phyloP scores from a whole-genome alignment of 495 filamentous ascomycete species.

The Parathielavia appendiculata region DNA sequence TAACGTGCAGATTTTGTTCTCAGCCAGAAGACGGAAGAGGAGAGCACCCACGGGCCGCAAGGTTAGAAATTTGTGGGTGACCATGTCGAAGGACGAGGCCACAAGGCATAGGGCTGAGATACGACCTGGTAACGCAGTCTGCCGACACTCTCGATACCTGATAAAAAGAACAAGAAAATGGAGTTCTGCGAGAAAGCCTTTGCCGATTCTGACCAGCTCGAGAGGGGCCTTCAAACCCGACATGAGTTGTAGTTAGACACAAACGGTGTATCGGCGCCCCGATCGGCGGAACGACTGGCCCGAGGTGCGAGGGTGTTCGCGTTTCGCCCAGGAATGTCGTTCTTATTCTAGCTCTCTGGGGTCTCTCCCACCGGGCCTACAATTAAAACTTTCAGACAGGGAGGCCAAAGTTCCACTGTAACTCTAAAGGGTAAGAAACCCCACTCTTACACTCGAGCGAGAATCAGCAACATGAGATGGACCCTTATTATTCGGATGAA shows the following conservation, averaged over 20 bases:
- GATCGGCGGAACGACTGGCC: constrained; percentile 15
- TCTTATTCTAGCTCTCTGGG: not conserved
- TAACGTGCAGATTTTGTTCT: too few species aligned
- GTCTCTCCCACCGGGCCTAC: not conserved
- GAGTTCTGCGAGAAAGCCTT: too few species aligned
- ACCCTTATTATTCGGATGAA: too few species aligned
- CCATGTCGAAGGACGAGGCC: too few species aligned
- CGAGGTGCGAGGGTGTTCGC: constrained; percentile 5
- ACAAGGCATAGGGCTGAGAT: too few species aligned
- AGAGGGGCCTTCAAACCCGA: not conserved
- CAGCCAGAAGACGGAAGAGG: too few species aligned
- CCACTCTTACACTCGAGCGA: too few species aligned
- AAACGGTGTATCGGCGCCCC: not conserved
- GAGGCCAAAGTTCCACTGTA: constrained; percentile 10
- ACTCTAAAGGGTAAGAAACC: not conserved
- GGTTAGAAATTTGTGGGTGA: too few species aligned
- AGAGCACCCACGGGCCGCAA: too few species aligned
- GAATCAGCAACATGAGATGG: too few species aligned
- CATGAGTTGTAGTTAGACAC: not conserved
- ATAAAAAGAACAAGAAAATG: not conserved
- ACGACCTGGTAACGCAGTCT: too few species aligned
- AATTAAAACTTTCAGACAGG: not conserved
- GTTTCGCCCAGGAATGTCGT: not conserved
- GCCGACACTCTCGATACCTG: not conserved
- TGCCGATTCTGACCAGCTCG: not conserved